Base-by-base conservation (phyloP, 2,329 filamentous ascomycete genomes). In the Arthrobotrys sphaeroides region DNA sequence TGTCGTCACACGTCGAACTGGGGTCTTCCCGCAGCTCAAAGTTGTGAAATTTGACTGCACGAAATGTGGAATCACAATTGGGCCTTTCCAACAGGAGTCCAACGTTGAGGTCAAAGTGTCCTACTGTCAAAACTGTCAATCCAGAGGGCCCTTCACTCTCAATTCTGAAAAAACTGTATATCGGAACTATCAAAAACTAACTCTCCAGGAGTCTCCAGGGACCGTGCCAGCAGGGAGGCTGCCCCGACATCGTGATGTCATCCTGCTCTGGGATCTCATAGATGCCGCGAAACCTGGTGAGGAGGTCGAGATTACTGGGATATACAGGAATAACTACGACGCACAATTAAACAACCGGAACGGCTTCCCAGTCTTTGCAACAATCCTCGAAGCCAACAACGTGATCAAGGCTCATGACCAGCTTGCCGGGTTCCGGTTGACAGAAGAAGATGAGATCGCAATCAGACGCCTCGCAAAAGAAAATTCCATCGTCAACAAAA, bases 121-220 rank as follows among this genome's bases (percentile, higher is more conserved):
- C 0, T 99, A 92, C 85, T 99, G 95, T 82, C 94, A 97, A 81
- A 95, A 92, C 82, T 99, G 95, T 84, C 94, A 98, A 84, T 96
- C 93, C 40, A 90, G 93, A 42, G 95, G 95, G 0, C 96, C 95
- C 0, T 99, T 99, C 81, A 96, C 90, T 0, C 85, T 99, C 78
- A 98, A 98, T 84, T 95, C 93, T 2, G 95, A 98, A 82, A 96
- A 97, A 86, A 99, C 95, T 0, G 91, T 99, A 13, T 99, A 99
- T 84, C 91, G 95, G 77, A 99, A 99, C 83, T 99, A 97, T 84
- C 95, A 99, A 83, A 99, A 97, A 82, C 86, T 99, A 79, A 99
- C 95, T 0, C 87, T 99, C 10, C 95, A 99, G 81, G 95, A 99
- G 83, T 97, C 96, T 0, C 95, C 95, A 2, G 96, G 95, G 65